Percentiles rank a stretch among this genome's conserved stretches.
These are phyloP conservation scores for Marasmius oreades DNA, from an alignment of 1,284 basidiomycete genomes.

Conservation along the genomic window DNA sequence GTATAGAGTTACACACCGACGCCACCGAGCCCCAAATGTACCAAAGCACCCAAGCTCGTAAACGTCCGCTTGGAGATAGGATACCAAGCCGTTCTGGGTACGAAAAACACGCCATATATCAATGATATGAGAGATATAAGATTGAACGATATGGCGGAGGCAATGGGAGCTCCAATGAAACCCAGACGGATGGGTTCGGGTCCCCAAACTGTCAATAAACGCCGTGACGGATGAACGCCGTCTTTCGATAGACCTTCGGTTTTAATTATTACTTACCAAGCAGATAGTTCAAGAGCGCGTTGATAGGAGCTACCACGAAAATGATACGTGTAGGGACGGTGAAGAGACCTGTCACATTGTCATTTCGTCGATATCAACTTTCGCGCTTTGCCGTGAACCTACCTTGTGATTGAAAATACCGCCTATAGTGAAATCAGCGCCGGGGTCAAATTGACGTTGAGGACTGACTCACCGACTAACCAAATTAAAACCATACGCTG, in stretches of 20 bases:
- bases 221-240: not conserved
- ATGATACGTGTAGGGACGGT: slow-evolving; percentile 85
- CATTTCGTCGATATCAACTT: not conserved
- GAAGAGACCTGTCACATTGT: slow-evolving; percentile 59
- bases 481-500: slow-evolving; percentile 78
- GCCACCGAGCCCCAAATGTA: slow-evolving; percentile 52
- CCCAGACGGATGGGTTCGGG: slow-evolving; percentile 76
- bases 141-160: slow-evolving; percentile 87
- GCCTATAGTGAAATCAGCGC: slow-evolving; percentile 36
- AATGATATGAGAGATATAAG: slow-evolving; percentile 70
- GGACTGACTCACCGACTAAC: slow-evolving; percentile 53
- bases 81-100: slow-evolving; percentile 82
- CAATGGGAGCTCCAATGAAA: slow-evolving; percentile 91
- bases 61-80: slow-evolving; percentile 70
- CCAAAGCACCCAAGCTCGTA: slow-evolving; percentile 67
- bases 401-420: slow-evolving; percentile 90
- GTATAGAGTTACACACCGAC: not conserved
- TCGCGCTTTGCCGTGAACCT: not conserved
- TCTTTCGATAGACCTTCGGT: not conserved
- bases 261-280: slow-evolving; percentile 62
- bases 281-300: slow-evolving; percentile 79
- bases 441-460: slow-evolving; percentile 8
- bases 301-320: slow-evolving; percentile 82
- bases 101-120: slow-evolving; percentile 72
- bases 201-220: slow-evolving; percentile 68